These are phyloP conservation scores for Rhizoclosmatium globosum DNA, from an alignment of 192 early-diverging fungal species.

Conservation along the genomic window DNA sequence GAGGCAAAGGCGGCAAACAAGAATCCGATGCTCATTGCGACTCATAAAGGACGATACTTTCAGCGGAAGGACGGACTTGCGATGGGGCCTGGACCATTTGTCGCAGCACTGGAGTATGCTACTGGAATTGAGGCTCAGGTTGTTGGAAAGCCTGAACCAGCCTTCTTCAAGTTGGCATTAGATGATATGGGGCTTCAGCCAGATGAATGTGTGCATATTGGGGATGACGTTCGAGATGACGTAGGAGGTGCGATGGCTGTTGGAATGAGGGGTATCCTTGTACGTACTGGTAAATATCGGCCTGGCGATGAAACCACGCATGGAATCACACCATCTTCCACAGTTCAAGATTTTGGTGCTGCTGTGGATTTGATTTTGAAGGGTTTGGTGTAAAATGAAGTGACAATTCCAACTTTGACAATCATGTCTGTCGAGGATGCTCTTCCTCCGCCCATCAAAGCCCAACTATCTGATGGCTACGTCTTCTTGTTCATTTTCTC, in stretches of 20 bases:
- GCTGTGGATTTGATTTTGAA: slow-evolving; percentile 71
- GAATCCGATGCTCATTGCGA: slow-evolving; percentile 68
- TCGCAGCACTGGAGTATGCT: slow-evolving; percentile 83
- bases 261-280: slow-evolving; percentile 64
- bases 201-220: slow-evolving; percentile 79
- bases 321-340: slow-evolving; percentile 52
- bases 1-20: slow-evolving; percentile 43
- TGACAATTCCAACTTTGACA: not conserved
- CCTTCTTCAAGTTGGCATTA: slow-evolving; percentile 82
- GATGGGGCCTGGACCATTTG: slow-evolving; percentile 91
- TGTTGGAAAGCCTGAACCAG: slow-evolving; percentile 82
- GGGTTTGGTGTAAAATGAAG: not conserved
- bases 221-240: slow-evolving; percentile 87
- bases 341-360: slow-evolving; percentile 72
- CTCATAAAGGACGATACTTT: slow-evolving; percentile 85
- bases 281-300: slow-evolving; percentile 87
- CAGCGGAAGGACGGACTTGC: slow-evolving; percentile 67
- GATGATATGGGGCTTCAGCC: slow-evolving; percentile 70
- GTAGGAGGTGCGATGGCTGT: slow-evolving; percentile 79
- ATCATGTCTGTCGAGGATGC: no score
- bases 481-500: no score
- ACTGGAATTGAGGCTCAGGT: slow-evolving; percentile 69
- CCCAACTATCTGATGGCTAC: no score
- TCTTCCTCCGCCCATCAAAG: no score
- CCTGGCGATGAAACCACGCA: slow-evolving; percentile 72